A percentile compares a stretch with the other conserved stretches of the same genome.
phyloP scores from a whole-genome alignment of 2,329 filamentous ascomycete genomes.

The Eurotiales sp. region DNA sequence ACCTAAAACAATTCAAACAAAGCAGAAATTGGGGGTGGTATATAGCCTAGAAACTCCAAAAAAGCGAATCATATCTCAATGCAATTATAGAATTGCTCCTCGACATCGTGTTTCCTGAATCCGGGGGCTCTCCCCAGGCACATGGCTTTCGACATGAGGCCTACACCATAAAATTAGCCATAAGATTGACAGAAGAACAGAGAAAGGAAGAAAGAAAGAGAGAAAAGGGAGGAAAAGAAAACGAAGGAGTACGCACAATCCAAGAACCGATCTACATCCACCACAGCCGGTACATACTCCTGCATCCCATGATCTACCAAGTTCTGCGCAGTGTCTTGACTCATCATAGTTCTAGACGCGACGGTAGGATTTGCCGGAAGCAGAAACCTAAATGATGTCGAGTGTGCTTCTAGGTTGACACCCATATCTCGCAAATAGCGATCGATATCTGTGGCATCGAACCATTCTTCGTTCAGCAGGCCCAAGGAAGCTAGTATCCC shows the following conservation, averaged over 20 bases:
- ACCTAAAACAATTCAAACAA: no score
- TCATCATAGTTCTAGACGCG: neutral
- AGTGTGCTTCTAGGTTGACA: conserved; percentile 4
- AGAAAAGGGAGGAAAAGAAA: neutral
- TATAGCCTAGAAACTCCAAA: neutral
- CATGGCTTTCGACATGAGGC: conserved; percentile 10
- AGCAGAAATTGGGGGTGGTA: no score
- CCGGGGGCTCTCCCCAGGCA: conserved; percentile 8
- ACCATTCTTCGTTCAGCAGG: conserved; percentile 17
- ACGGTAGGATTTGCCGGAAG: conserved; percentile 3
- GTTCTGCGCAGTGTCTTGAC: no score
- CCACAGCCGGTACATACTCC: conserved; percentile 7
- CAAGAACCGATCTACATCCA: conserved; percentile 10
- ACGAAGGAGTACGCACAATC: neutral
- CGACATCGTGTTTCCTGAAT: conserved; percentile 9
- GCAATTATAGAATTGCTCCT: conserved; percentile 11
- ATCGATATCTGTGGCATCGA: conserved; percentile 21
- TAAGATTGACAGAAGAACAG: no score
- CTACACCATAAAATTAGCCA: neutral
- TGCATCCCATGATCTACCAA: neutral
- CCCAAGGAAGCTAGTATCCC: conserved; percentile 6
- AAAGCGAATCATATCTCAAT: conserved; percentile 8
- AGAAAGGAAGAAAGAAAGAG: no score
- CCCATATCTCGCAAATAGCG: conserved; percentile 16
- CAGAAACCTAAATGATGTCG: neutral